A percentile compares a stretch with the other conserved stretches of the same genome.
These are phyloP conservation scores for Ophiostoma ips DNA, from an alignment of 2,329 filamentous ascomycete species.

Conservation along the genomic window DNA sequence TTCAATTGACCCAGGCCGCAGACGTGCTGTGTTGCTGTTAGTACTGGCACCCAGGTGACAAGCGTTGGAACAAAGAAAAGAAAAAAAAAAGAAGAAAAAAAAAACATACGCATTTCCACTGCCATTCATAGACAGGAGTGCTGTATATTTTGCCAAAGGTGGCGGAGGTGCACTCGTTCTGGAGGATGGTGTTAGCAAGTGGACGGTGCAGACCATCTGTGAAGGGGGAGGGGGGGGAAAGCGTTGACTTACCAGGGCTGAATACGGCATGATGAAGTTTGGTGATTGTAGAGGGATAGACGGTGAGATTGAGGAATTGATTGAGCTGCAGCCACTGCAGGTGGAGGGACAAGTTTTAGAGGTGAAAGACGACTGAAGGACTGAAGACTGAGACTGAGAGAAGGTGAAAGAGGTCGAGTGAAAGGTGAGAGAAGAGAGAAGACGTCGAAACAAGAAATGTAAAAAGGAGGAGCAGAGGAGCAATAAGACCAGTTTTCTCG, in stretches of 20 bases:
- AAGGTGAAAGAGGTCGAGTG: neutral
- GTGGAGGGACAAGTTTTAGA: neutral
- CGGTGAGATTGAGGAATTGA: no score
- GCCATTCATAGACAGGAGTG: neutral
- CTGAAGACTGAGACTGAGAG: neutral
- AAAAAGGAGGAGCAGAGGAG: no score
- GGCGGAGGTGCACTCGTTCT: neutral
- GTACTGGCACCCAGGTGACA: neutral
- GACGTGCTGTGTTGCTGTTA: neutral
- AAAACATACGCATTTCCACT: neutral
- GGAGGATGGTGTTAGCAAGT: neutral
- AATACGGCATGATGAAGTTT: neutral
- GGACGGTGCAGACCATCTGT: no score
- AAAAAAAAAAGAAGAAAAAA: neutral
- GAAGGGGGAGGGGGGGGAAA: neutral
- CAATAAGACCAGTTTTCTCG: no score
- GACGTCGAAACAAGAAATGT: no score
- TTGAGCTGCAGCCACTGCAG: neutral
- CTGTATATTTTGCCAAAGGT: neutral
- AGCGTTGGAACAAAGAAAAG: neutral
- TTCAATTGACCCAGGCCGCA: neutral
- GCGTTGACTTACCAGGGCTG: neutral
- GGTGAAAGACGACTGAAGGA: neutral
- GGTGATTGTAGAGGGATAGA: no score
- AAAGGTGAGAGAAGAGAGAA: no score